Conservation (phyloP, 495 filamentous ascomycete species). For the Neurospora terricola region DNA sequence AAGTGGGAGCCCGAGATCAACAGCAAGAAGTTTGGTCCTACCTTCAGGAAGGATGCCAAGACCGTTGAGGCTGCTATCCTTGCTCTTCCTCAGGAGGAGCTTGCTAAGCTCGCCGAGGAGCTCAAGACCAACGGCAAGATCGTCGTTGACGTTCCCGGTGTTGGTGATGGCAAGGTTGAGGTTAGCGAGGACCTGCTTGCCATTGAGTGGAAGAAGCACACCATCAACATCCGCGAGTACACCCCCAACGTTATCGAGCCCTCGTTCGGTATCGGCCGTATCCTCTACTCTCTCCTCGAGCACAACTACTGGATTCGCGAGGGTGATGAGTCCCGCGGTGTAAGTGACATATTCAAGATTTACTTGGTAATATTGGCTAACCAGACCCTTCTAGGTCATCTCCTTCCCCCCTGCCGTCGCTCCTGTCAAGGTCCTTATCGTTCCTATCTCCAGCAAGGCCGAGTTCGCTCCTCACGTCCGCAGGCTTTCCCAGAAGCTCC, state of each 20-base stretch:
- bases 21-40: slow-evolving; percentile 75
- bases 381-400: slow-evolving; percentile 39
- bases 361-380: slow-evolving; percentile 10
- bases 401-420: slow-evolving; percentile 66
- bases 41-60: slow-evolving; percentile 73
- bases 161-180: slow-evolving; percentile 47
- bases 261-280: slow-evolving; percentile 75
- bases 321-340: slow-evolving; percentile 57
- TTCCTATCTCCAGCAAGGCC: slow-evolving; percentile 54
- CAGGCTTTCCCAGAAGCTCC: slow-evolving; percentile 48
- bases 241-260: slow-evolving; percentile 81
- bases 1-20: slow-evolving; percentile 69
- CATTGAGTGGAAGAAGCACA: slow-evolving; percentile 59
- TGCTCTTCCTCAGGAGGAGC: slow-evolving; percentile 56
- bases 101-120: slow-evolving; percentile 57
- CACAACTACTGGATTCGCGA: slow-evolving; percentile 70
- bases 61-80: slow-evolving; percentile 60
- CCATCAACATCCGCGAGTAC: slow-evolving; percentile 64
- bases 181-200: slow-evolving; percentile 58
- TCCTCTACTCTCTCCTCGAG: slow-evolving; percentile 68
- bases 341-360: slow-evolving; percentile 30
- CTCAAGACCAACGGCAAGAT: slow-evolving; percentile 58
- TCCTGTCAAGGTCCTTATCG: slow-evolving; percentile 68
- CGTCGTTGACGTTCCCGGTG: slow-evolving; percentile 51
- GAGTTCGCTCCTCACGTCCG: slow-evolving; percentile 50